Base-by-base conservation (phyloP, 2,329 filamentous ascomycete genomes). In the Pezicula radicicola region DNA sequence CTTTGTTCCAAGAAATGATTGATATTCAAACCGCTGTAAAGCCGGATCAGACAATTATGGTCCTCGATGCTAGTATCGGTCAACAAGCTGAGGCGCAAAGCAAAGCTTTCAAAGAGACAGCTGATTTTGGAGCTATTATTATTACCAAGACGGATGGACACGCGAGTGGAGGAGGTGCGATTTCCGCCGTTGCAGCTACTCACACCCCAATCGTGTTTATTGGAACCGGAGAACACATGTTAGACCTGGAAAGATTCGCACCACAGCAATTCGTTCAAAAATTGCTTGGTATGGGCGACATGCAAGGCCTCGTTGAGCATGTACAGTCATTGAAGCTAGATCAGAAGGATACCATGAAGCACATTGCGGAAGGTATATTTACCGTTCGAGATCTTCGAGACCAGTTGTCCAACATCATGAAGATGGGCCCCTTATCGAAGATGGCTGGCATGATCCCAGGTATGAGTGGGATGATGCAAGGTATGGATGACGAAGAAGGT, bases 401-500 rank as follows among this genome's bases (percentile, higher is more conserved):
- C 68, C 95, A 99, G 68, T 84, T 99, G 12, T 88, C 88, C 53
- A 97, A 97, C 65, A 97, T 99, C 66, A 97, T 97, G 91, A 99
- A 99, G 75, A 97, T 99, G 94, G 94, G 94, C 0, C 94, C 94
- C 0, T 75, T 99, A 1, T 95, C 89, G 16, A 97, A 99, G 70
- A 95, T 99, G 83, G 95, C 93, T 0, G 91, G 92, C 63, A 99
- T 99, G 94, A 97, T 99, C 58, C 94, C 94, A 0, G 94, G 94
- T 27, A 87, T 99, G 70, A 88, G 88, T 60, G 89, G 88, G 66
- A 87, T 97, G 80, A 97, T 97, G 83, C 87, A 90, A 49, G 91
- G 91, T 37, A 94, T 97, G 82, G 92, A 97, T 66, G 95, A 99
- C 66, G 93, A 97, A 65, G 94, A 97, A 66, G 93, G 93, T n/a